Evolutionary conservation across 139 green algal genomes (phyloP), one percentile per base, ranked within the genome.

Genomic region (Chlorella sp.): DNA sequence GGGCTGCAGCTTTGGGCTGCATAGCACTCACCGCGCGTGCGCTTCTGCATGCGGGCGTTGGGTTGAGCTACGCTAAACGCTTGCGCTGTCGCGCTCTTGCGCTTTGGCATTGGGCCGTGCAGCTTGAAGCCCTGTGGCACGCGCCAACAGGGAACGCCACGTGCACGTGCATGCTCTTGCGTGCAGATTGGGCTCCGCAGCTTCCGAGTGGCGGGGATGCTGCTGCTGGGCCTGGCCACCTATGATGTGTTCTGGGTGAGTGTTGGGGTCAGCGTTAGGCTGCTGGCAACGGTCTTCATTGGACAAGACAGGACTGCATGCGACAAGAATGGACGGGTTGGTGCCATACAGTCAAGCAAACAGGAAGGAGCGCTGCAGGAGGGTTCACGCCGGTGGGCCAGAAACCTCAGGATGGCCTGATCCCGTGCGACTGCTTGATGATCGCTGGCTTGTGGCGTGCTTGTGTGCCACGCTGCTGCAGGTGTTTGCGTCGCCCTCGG

Each of bases 171-270:
- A n/a, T 70, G 33, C 63, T 51, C 5, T 2, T 35, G 2, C 51
- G 31, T 61, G 35, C 71, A 77, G 67, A 68, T 95, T 23, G 91
- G 91, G 1, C 67, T 94, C 24, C 82, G 80, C 14, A 88, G 76
- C 73, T 96, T 96, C 80, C 79, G 89, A 0, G 86, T 87, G 31
- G 91, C 88, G 1, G 89, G 76, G 1, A 62, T 92, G 36, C 80
- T 93, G 73, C 88, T 96, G 36, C 27, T 83, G 27, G 96, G 94
- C 0, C 83, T 98, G 55, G 87, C 97, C 63, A 26, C 81, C 30
- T 98, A 98, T 72, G 94, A 98, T 75, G 90, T 96, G 74, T 85
- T 85, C 70, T 85, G 79, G 71, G 34, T n/a, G n/a, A n/a, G n/a
- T n/a, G n/a, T n/a, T n/a, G n/a, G n/a, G n/a, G n/a, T n/a, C n/a